These are phyloP conservation scores for Cyclotella kingstonii DNA, from an alignment of 108 stramenopile species.

Conservation along the genomic window DNA sequence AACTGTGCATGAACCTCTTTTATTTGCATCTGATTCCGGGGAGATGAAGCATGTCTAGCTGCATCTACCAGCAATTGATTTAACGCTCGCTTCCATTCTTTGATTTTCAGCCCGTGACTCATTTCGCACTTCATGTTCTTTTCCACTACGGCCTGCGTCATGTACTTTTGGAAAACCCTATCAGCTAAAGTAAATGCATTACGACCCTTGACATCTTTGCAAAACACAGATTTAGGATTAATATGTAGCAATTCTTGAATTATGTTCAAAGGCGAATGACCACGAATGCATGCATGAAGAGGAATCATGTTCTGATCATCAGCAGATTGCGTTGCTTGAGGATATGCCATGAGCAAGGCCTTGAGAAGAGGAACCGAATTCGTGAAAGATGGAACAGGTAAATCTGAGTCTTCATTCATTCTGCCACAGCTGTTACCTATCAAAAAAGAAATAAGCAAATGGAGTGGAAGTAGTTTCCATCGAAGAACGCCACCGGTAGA, in stretches of 20 bases:
- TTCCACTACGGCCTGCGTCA: conserved; percentile 4
- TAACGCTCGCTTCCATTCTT: conserved; percentile 10
- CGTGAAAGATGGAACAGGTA: neutral
- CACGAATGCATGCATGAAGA: conserved; percentile 34
- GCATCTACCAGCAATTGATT: conserved; percentile 13
- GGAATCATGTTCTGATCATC: conserved; percentile 43
- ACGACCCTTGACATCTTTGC: conserved; percentile 26
- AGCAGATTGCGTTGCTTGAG: conserved; percentile 24
- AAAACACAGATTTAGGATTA: conserved; percentile 17
- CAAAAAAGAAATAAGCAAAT: conserved; percentile 20
- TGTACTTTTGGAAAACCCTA: conserved; percentile 12
- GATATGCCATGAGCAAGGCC: conserved; percentile 18
- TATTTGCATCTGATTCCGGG: conserved; percentile 8
- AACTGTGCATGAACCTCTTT: neutral
- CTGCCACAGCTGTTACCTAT: conserved; percentile 2
- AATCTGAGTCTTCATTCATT: neutral
- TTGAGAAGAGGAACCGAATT: conserved; percentile 18
- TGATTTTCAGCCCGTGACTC: neutral
- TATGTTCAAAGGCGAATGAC: conserved; percentile 16
- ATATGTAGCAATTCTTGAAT: conserved; percentile 17
- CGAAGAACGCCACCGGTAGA: neutral
- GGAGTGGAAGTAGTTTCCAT: conserved; percentile 40
- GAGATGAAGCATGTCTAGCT: conserved; percentile 3
- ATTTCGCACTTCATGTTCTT: neutral
- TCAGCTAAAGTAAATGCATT: conserved; percentile 26